Base-by-base conservation (phyloP, 2,329 filamentous ascomycete genomes). In the Meredithiella fracta region DNA sequence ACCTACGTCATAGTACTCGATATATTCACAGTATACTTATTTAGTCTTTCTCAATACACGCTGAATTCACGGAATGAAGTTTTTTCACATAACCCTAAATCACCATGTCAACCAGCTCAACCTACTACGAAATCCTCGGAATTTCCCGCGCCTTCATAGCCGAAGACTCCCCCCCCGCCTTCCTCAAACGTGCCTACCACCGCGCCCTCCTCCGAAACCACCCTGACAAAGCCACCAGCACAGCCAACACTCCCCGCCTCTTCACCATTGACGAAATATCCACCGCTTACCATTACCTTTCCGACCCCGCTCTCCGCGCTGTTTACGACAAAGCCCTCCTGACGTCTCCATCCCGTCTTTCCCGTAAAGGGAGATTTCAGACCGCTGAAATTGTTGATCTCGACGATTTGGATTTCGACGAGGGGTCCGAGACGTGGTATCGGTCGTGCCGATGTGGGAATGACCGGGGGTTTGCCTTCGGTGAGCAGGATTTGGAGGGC, bases 211-310 rank as follows among this genome's bases (percentile, higher is more conserved):
- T 85, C 15, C 74, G 72, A 60, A 74, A 84, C 68, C 82, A 85
- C 66, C 82, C 82, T 1, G 80, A 83, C 68, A 82, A 83, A 40
- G 49, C 55, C 31, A 11, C 22, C 3, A 38, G 20, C 7, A 8
- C 54, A 6, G 29, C 25, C 2, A 20, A 38, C 26, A 8, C 38
- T 51, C 55, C 29, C 58, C 59, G 37, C 59, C 26, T 60, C 23
- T 79, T 72, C 65, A 77, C 78, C 1, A 68, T 85, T 58, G 81
- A 85, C 66, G 77, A 83, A 62, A 83, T 85, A 64, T 74, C 77
- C 51, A 65, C 71, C 40, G 82, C 82, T 44, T 82, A 76, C 67
- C 69, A 69, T 8, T 70, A 74, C 0, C 73, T 85, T 51, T 78
- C 77, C 9, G 70, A 73, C 58, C 67, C 73, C 2, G 62, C 64